Base-by-base conservation (phyloP, 139 green algal species). In the Pycnococcus provasolii region DNA sequence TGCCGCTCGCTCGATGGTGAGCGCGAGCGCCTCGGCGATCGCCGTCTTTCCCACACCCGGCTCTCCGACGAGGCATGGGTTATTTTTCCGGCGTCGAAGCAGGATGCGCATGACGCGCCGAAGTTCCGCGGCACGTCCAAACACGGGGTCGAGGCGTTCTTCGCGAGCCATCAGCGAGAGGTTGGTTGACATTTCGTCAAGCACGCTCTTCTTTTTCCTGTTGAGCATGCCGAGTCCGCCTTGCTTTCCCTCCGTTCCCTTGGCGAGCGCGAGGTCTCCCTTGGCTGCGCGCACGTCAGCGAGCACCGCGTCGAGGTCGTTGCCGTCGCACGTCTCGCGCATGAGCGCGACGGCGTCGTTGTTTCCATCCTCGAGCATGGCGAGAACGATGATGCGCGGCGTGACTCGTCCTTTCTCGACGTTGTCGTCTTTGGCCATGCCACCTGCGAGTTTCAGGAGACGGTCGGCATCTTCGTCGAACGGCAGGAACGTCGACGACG, bases 11-110 rank as follows among this genome's bases (percentile, higher is more conserved):
- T 26, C 26, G 26, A 26, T 26, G 26, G 26, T 26, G 26, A 26
- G 69, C 58, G 73, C 73, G 4, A 79, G 47, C 1, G 61, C 73
- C 53, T 79, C 73, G 8, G 67, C 67, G 43, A 79, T 68, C 1
- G 73, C 73, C 13, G 73, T 79, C 62, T 79, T 79, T 15, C 73
- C 73, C 11, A 79, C 60, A 57, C 74, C 67, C 52, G 72, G 64
- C 8, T 79, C 54, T 1, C 58, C 64, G 39, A 69, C 37, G 60
- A 78, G 53, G 47, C 58, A 78, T 37, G 72, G 70, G 65, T 76
- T 76, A 42, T 13, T 59, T 47, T 76, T 76, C 15, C 63, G 54
- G 53, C 70, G 59, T 51, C 70, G 37, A 39, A 71, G 62, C 26
- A 76, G 58, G 26, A 76, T 72, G 8, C 64, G 63, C 55, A 76